phyloP scores from a whole-genome alignment of 2,329 filamentous ascomycete genomes.

The Pseudohalonectria lignicola region DNA sequence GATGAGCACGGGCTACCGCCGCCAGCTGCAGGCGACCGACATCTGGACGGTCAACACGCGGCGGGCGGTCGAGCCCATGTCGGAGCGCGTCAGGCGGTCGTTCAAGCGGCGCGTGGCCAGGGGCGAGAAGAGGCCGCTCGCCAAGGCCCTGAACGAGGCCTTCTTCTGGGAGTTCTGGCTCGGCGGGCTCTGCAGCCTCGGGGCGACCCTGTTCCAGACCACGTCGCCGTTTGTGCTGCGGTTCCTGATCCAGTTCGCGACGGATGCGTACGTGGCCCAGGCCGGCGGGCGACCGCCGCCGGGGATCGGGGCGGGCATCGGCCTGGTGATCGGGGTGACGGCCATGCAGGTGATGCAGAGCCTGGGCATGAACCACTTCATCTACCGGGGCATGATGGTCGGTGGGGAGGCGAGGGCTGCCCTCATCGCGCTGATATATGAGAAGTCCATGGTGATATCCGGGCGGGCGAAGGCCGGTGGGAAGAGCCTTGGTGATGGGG shows the following conservation, averaged over 20 bases:
- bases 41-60: slow-evolving; percentile 83
- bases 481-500: slow-evolving; percentile 20
- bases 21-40: slow-evolving; percentile 72
- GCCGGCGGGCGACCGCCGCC: slow-evolving; percentile 42
- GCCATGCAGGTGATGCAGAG: slow-evolving; percentile 78
- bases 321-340: slow-evolving; percentile 74
- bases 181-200: slow-evolving; percentile 67
- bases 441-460: slow-evolving; percentile 85
- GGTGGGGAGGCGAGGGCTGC: slow-evolving; percentile 75
- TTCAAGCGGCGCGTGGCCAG: slow-evolving; percentile 58
- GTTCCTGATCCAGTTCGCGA: slow-evolving; percentile 78
- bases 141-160: slow-evolving; percentile 77
- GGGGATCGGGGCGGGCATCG: slow-evolving; percentile 63
- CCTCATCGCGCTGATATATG: slow-evolving; percentile 78
- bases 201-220: slow-evolving; percentile 65
- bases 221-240: slow-evolving; percentile 76
- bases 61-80: slow-evolving; percentile 60
- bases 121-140: slow-evolving; percentile 62
- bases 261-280: slow-evolving; percentile 62
- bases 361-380: slow-evolving; percentile 76
- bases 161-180: slow-evolving; percentile 78
- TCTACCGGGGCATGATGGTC: slow-evolving; percentile 85
- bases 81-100: slow-evolving; percentile 51
- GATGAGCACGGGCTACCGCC: slow-evolving; percentile 81
- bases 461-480: slow-evolving; percentile 81